phyloP scores from a whole-genome alignment of 768 basidiomycete species.

The Kockovaella imperatae region DNA sequence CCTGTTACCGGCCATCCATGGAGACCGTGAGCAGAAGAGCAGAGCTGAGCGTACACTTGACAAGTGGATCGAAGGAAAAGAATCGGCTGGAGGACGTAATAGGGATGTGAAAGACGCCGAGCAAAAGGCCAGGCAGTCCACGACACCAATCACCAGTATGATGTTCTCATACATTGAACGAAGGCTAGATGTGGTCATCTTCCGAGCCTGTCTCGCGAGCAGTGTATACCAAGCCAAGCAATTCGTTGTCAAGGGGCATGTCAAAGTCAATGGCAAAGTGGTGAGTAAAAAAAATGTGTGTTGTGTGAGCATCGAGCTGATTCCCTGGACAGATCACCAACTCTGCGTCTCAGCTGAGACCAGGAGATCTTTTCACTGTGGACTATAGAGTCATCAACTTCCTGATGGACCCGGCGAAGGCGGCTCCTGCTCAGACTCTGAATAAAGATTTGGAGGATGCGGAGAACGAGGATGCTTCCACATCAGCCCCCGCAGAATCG shows the following conservation, averaged over 20 bases:
- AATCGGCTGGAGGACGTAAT: slow-evolving; percentile 44
- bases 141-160: slow-evolving; percentile 87
- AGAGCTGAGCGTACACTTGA: slow-evolving; percentile 1
- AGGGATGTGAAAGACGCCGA: slow-evolving; percentile 50
- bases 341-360: slow-evolving; percentile 77
- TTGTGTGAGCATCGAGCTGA: background rate
- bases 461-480: slow-evolving; percentile 9
- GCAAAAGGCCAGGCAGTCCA: slow-evolving; percentile 54
- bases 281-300: slow-evolving; percentile 49
- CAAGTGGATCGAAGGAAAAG: slow-evolving; percentile 47
- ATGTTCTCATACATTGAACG: slow-evolving; percentile 94
- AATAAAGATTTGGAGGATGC: slow-evolving; percentile 10
- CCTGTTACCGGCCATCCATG: slow-evolving; percentile 57
- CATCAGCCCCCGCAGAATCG: slow-evolving; percentile 1
- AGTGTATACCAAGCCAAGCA: slow-evolving; percentile 84
- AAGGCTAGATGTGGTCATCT: slow-evolving; percentile 83
- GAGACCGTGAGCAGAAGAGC: background rate
- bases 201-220: slow-evolving; percentile 75
- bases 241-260: slow-evolving; percentile 76
- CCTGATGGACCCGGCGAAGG: slow-evolving; percentile 1
- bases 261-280: slow-evolving; percentile 80
- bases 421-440: background rate
- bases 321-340: slow-evolving; percentile 58
- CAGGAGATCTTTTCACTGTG: slow-evolving; percentile 90
- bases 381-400: slow-evolving; percentile 61